Base-by-base conservation (phyloP, 192 early-diverging fungal species). In the Coemansia sp. region DNA sequence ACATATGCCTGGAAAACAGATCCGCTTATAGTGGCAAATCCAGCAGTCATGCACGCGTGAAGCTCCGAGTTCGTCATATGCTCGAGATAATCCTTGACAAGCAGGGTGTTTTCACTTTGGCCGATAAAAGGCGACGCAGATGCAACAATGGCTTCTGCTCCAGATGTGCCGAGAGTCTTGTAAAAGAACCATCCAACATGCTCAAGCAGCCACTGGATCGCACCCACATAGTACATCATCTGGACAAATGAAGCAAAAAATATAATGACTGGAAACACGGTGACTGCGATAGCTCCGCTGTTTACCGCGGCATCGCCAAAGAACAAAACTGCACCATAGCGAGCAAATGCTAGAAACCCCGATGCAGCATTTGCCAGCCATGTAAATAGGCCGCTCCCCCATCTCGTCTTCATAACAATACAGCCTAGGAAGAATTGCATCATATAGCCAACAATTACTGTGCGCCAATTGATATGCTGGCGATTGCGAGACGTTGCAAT, bases 21-120 rank as follows among this genome's bases (percentile, higher is more conserved):
- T 56, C 91, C 93, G 56, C 91, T 87, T 71, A 95, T 93, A 60
- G 93, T 95, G 49, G 93, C 89, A 78, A 95, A 95, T 40, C 93
- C 93, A 62, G 91, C 91, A 15, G 86, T 84, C 88, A 95, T 89
- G 79, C 90, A 85, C 58, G 92, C 86, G 75, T 94, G 92, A 51
- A 95, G 79, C 80, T 95, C 93, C 16, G 92, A 87, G 20, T 82
- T 84, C 66, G 93, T 95, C 88, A 93, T 90, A 67, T 89, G 87
- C 62, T 88, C 87, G 29, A 95, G 72, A 70, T 91, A 93, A 57
- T 92, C 91, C 52, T 84, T 85, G 40, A 95, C 88, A 74, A 95
- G 78, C 57, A 95, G 82, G 21, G 89, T 90, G 58, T 89, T 91
- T 74, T 95, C 93, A 77, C 89, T 86, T 84, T 91, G 89, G 29